phyloP scores from a whole-genome alignment of 78 protist genomes.

The Dictyostelium citrinum region DNA sequence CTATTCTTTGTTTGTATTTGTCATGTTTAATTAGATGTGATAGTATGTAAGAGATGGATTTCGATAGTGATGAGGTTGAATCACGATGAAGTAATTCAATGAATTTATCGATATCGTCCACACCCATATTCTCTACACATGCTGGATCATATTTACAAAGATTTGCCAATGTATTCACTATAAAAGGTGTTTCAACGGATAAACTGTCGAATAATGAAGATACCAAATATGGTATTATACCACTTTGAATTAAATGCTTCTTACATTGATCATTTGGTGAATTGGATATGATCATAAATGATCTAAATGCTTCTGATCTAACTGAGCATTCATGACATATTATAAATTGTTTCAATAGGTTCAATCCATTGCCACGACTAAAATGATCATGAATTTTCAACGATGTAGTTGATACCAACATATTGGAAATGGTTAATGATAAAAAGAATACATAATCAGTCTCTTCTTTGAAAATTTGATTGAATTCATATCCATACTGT shows the following conservation, averaged over 20 bases:
- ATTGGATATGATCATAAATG: constrained; percentile 37
- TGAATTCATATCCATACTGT: background rate
- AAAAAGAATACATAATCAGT: constrained; percentile 51
- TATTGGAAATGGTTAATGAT: constrained; percentile 63
- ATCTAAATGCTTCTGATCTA: constrained; percentile 53
- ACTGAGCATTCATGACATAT: constrained; percentile 58
- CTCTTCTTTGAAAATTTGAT: constrained; percentile 48
- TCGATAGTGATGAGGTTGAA: background rate
- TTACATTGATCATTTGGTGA: constrained; percentile 60
- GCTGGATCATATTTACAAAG: constrained; percentile 39
- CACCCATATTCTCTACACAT: constrained; percentile 62
- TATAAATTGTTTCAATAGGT: constrained; percentile 44
- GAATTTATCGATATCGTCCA: constrained; percentile 32
- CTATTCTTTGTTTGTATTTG: constrained; percentile 21
- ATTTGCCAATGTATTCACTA: constrained; percentile 7
- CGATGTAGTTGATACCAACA: constrained; percentile 43
- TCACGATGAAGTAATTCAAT: background rate
- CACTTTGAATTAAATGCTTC: constrained; percentile 20
- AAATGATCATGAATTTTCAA: constrained; percentile 28
- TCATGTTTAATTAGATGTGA: constrained; percentile 8
- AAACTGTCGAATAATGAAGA: constrained; percentile 27
- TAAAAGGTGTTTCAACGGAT: constrained; percentile 36
- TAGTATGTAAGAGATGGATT: background rate
- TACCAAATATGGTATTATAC: constrained; percentile 36
- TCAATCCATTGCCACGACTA: constrained; percentile 26